Evolutionary conservation across 352 stramenopile species (phyloP).

Genomic region (Globisporangium sylvaticum): DNA sequence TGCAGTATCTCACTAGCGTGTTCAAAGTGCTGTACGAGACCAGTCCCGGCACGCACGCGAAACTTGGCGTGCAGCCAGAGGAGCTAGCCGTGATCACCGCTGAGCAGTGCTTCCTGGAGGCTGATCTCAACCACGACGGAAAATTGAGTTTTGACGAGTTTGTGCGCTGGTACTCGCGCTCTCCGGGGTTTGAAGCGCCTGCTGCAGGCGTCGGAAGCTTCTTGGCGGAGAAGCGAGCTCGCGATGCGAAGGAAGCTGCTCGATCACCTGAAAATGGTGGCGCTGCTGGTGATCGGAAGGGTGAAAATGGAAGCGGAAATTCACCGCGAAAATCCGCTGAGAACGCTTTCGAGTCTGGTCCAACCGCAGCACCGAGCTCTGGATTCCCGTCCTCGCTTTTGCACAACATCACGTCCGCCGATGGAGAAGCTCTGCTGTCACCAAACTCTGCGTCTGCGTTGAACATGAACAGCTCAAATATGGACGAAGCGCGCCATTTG

Average conservation of each 20-base stretch:
- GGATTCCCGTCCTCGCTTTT: conserved; percentile 40
- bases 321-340: not conserved
- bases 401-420: conserved; percentile 31
- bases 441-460: conserved; percentile 40
- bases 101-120: conserved; percentile 83
- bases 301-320: conserved; percentile 3
- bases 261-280: not conserved
- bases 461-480: conserved; percentile 72
- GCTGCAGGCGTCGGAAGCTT: conserved; percentile 29
- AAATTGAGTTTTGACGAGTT: conserved; percentile 87
- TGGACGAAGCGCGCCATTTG: conserved; percentile 69
- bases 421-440: conserved; percentile 39
- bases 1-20: conserved; percentile 76
- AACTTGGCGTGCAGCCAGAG: conserved; percentile 57
- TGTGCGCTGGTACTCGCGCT: conserved; percentile 77
- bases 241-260: conserved; percentile 5
- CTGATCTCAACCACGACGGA: conserved; percentile 74
- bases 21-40: conserved; percentile 88
- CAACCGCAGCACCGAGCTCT: conserved; percentile 2
- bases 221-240: conserved; percentile 11
- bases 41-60: conserved; percentile 49
- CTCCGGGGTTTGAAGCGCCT: conserved; percentile 39
- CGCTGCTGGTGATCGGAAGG: not conserved
- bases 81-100: conserved; percentile 77
- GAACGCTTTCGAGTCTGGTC: not conserved